Base-by-base conservation (phyloP, 352 stramenopile species). In the Pelagophyceae sp. region DNA sequence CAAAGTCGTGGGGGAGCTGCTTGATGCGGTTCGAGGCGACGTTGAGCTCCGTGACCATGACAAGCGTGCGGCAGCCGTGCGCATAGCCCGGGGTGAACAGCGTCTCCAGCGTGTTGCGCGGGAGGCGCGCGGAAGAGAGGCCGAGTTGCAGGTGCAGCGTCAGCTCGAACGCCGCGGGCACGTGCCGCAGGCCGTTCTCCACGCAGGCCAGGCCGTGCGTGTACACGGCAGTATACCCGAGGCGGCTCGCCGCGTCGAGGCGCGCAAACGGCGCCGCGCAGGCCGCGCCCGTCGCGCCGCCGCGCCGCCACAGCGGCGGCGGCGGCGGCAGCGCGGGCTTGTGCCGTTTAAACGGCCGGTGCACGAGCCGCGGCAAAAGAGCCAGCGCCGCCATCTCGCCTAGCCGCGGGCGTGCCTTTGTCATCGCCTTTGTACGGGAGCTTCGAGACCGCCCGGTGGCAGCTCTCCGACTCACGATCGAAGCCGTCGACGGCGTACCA, bases 91-190 rank as follows among this genome's bases (percentile, higher is more conserved):
- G 31, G 5, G 17, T 58, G 1, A 65, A 58, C 0, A 83, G 51
- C n/a, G 25, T 6, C 29, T 19, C 5, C 5, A 83, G 54, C 31
- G 72, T 15, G 71, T 83, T 83, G 1, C 78, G 70, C 31, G 80
- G 72, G 40, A 83, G 33, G 33, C 61, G 71, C 0, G 82, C 33
- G 23, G 78, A 60, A 5, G 15, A 58, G 6, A 81, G 69, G 38
- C 71, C n/a, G 1, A 80, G 40, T 38, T 80, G 76, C 6, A 72
- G 70, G 40, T 70, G 38, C n/a, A 78, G 23, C n/a, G 80, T 80
- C 40, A 45, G 60, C 20, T 33, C 77, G 19, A 83, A 25, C 31
- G 33, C 60, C 27, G 64, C 72, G 0, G 77, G 77, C 29, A 79
- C 25, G 6, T 76, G 37, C 6, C 31, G 19, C 37, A 81, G 64